A percentile compares a stretch with the other conserved stretches of the same genome.
Evolutionary conservation across 345 rosid species (phyloP).

Genomic region (Cardamine resedifolia): DNA sequence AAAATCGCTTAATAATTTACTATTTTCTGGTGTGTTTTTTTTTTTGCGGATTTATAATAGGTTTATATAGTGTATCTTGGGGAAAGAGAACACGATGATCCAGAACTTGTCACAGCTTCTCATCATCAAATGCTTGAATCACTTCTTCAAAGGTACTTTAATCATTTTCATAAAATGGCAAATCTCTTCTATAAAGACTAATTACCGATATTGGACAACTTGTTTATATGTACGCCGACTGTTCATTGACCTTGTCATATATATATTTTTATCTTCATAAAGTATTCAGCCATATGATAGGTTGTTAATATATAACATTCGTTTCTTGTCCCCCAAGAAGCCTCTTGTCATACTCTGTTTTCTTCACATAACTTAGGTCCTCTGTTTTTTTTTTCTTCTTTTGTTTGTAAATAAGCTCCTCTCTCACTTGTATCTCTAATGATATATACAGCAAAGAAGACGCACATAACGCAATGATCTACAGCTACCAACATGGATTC

Average conservation of each 20-base stretch:
- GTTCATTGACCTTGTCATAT: background rate
- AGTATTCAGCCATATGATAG: background rate
- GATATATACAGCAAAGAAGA: slow-evolving; percentile 42
- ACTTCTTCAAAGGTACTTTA: slow-evolving; percentile 44
- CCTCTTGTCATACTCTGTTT: background rate
- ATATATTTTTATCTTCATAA: background rate
- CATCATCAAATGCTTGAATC: slow-evolving; percentile 46
- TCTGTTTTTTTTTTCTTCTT: background rate
- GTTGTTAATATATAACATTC: background rate
- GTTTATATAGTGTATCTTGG: slow-evolving; percentile 53
- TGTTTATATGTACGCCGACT: background rate
- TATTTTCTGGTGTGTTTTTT: background rate
- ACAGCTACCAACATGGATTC: slow-evolving; percentile 48
- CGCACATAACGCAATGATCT: slow-evolving; percentile 47
- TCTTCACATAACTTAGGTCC: background rate
- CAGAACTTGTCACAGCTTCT: slow-evolving; percentile 36
- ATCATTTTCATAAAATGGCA: background rate
- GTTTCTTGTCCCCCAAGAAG: slow-evolving; percentile 22
- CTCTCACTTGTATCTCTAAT: background rate
- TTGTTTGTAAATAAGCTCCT: background rate
- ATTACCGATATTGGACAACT: background rate
- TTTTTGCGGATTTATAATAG: slow-evolving; percentile 10
- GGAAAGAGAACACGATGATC: slow-evolving; percentile 43
- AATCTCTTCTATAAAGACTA: background rate
- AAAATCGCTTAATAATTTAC: background rate